Conservation (phyloP, 352 stramenopile species). For the Pythium oligandrum region DNA sequence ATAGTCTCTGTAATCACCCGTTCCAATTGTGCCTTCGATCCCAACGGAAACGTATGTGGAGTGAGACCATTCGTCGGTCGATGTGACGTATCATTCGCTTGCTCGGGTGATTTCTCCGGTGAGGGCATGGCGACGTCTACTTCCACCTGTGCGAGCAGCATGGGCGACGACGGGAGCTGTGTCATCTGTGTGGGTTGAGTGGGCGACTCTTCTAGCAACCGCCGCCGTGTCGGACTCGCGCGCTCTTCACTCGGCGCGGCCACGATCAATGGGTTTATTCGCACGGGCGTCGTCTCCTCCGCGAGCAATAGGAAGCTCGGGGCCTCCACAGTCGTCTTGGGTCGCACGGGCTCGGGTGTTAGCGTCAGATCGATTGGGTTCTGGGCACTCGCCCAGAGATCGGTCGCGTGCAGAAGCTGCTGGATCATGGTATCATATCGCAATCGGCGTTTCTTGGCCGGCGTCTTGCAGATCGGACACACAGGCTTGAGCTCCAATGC, state of each 20-base stretch:
- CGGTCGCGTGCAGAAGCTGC: constrained; percentile 53
- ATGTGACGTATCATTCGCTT: too few relatives aligned
- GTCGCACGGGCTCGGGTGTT: not conserved
- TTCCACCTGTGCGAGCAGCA: not conserved
- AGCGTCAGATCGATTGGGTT: constrained; percentile 1
- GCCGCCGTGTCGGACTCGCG: constrained; percentile 5
- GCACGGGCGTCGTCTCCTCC: constrained; percentile 6
- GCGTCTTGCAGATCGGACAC: constrained; percentile 83
- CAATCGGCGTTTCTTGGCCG: constrained; percentile 71
- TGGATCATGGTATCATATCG: constrained; percentile 76
- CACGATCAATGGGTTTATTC: constrained; percentile 20
- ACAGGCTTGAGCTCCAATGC: constrained; percentile 70
- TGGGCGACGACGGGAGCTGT: not conserved
- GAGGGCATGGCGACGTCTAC: not conserved
- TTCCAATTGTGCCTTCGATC: not conserved
- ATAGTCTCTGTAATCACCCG: not conserved
- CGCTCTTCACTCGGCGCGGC: not conserved
- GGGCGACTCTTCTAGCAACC: constrained; percentile 1
- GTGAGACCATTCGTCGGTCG: not conserved
- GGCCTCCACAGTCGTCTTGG: not conserved
- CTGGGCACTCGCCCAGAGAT: constrained; percentile 30
- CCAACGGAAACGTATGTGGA: not conserved
- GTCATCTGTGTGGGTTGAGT: constrained; percentile 1
- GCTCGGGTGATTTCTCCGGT: not conserved
- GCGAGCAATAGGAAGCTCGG: not conserved